Percentiles rank a stretch among this genome's conserved stretches.
These are phyloP conservation scores for Xylariaceae sp. DNA, from an alignment of 2,329 filamentous ascomycete species.

Conservation along the genomic window DNA sequence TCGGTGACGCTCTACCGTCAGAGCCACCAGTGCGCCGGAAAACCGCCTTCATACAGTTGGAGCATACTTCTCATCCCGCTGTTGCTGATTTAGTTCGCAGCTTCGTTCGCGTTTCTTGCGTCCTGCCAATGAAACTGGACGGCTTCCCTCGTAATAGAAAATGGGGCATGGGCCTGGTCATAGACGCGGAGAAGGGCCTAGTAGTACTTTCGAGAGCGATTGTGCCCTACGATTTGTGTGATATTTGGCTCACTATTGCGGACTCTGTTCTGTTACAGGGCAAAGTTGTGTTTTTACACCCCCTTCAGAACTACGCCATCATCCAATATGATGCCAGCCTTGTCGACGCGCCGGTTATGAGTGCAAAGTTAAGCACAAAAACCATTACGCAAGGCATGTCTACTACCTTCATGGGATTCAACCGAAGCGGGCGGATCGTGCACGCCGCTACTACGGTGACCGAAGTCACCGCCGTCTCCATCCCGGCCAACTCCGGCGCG, in stretches of 20 bases:
- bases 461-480: conserved; percentile 93
- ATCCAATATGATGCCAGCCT: conserved; percentile 90
- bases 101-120: conserved; percentile 88
- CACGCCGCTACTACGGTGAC: conserved; percentile 92
- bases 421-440: conserved; percentile 88
- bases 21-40: conserved; percentile 65
- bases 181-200: conserved; percentile 91
- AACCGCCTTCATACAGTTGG: conserved; percentile 87
- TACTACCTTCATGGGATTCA: conserved; percentile 97
- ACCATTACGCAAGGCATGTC: conserved; percentile 88
- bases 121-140: conserved; percentile 92
- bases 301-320: conserved; percentile 92
- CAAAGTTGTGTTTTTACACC: conserved; percentile 93
- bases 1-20: conserved; percentile 74
- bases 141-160: conserved; percentile 95
- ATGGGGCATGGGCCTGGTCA: conserved; percentile 93
- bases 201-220: conserved; percentile 92
- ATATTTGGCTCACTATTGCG: conserved; percentile 92
- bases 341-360: conserved; percentile 90
- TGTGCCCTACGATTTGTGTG: conserved; percentile 92
- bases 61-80: conserved; percentile 79
- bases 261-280: conserved; percentile 93
- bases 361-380: conserved; percentile 73
- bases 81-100: conserved; percentile 92
- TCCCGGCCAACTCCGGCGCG: conserved; percentile 86